phyloP scores from a whole-genome alignment of 1,284 basidiomycete genomes.

The Flammula alnicola region DNA sequence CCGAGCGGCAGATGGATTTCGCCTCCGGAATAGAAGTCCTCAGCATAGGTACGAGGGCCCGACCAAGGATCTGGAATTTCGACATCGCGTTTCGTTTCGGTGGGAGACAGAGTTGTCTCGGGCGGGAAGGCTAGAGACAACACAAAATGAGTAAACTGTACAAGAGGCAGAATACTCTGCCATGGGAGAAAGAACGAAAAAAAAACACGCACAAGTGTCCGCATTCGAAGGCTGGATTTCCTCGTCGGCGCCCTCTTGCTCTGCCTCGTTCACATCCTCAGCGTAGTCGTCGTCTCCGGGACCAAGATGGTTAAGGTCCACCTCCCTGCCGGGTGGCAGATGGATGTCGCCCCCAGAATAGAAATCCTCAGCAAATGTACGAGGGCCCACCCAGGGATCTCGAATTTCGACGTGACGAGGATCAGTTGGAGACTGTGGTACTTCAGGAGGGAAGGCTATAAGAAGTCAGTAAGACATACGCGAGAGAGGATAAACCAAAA shows the following conservation, averaged over 20 bases:
- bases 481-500: conserved; percentile 2
- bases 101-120: background rate
- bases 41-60: conserved; percentile 53
- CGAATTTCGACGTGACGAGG: conserved; percentile 33
- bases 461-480: background rate
- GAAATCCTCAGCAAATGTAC: conserved; percentile 49
- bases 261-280: too few species aligned
- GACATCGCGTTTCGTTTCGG: conserved; percentile 15
- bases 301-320: conserved; percentile 22
- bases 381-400: conserved; percentile 49
- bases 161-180: background rate
- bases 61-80: conserved; percentile 56
- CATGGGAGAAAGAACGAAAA: background rate
- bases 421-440: background rate
- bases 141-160: too few species aligned
- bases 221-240: conserved; percentile 30
- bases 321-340: background rate
- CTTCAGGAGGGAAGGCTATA: conserved; percentile 28
- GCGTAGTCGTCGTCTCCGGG: conserved; percentile 12
- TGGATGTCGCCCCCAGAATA: conserved; percentile 34
- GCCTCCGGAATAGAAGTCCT: conserved; percentile 54
- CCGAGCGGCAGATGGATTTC: conserved; percentile 23
- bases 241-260: conserved; percentile 6
- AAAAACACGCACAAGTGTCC: conserved; percentile 17
- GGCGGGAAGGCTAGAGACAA: conserved; percentile 18